phyloP scores from a whole-genome alignment of 805 yeast genomes.

The Myxozyma sirexii region DNA sequence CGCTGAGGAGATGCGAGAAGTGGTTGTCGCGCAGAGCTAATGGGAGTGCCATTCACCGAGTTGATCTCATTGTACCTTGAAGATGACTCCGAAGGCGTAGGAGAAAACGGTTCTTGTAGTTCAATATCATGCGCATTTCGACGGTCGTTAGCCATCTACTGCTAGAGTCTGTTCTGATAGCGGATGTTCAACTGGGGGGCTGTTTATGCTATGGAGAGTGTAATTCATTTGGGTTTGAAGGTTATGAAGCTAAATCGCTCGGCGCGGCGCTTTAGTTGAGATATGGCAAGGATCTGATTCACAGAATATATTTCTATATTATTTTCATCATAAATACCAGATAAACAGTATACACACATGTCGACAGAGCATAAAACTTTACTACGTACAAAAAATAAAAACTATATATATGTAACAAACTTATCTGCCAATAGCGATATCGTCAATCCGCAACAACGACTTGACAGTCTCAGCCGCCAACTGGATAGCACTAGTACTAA shows the following conservation, averaged over 20 bases:
- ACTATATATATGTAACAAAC: not conserved
- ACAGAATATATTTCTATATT: too few species aligned
- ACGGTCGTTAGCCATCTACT: slow-evolving; percentile 5
- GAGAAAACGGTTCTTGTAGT: not conserved
- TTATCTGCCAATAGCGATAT: slow-evolving; percentile 86
- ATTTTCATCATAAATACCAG: too few species aligned
- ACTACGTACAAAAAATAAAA: not conserved
- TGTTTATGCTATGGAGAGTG: too few species aligned
- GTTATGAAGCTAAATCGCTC: too few species aligned
- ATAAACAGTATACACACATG: too few species aligned
- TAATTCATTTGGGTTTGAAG: too few species aligned
- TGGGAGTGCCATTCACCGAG: not conserved
- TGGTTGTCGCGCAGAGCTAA: not conserved
- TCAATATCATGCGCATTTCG: not conserved
- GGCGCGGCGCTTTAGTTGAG: too few species aligned
- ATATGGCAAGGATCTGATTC: too few species aligned
- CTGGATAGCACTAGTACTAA: slow-evolving; percentile 89
- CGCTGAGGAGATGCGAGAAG: not conserved
- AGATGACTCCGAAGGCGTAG: not conserved
- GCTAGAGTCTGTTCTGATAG: not conserved
- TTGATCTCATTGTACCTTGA: not conserved
- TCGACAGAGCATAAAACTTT: too few species aligned
- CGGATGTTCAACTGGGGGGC: too few species aligned
- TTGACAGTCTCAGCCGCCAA: slow-evolving; percentile 96
- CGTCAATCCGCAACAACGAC: slow-evolving; percentile 94